Evolutionary conservation across 148 eudicot species (phyloP).

Genomic region (Vaccinium macrocarpon): DNA sequence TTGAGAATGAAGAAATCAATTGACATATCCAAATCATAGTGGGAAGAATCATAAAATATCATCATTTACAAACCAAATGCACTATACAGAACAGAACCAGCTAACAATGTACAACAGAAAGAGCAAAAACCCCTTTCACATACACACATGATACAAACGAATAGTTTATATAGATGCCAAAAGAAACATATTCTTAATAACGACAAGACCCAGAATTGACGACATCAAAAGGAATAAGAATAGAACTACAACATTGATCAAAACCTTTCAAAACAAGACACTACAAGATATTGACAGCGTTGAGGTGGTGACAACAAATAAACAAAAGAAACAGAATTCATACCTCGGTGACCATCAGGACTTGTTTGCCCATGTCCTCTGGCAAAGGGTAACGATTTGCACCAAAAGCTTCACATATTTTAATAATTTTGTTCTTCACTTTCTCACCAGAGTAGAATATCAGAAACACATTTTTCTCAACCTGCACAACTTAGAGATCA

Average conservation of each 20-base stretch:
- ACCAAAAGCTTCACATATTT: constrained; percentile 97
- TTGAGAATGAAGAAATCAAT: not conserved
- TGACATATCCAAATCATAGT: not conserved
- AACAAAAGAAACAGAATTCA: constrained; percentile 1
- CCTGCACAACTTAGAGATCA: constrained; percentile 42
- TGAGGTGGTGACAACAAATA: not conserved
- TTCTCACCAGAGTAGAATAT: constrained; percentile 93
- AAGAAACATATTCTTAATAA: not conserved
- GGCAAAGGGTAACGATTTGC: constrained; percentile 88
- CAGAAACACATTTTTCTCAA: constrained; percentile 87
- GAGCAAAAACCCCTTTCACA: not conserved
- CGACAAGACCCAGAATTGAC: not conserved
- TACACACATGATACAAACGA: not conserved
- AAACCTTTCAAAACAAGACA: not conserved
- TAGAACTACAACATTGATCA: constrained; percentile 1
- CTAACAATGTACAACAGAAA: not conserved
- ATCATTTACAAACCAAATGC: constrained; percentile 1
- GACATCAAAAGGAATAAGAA: not conserved
- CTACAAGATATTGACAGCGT: not conserved
- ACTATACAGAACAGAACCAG: not conserved
- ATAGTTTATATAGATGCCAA: not conserved
- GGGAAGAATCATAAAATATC: not conserved
- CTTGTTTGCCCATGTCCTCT: constrained; percentile 79
- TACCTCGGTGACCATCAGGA: constrained; percentile 86
- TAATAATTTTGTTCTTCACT: constrained; percentile 79